Base-by-base conservation (phyloP, 805 yeast genomes). In the Yarrowia hollandica region DNA sequence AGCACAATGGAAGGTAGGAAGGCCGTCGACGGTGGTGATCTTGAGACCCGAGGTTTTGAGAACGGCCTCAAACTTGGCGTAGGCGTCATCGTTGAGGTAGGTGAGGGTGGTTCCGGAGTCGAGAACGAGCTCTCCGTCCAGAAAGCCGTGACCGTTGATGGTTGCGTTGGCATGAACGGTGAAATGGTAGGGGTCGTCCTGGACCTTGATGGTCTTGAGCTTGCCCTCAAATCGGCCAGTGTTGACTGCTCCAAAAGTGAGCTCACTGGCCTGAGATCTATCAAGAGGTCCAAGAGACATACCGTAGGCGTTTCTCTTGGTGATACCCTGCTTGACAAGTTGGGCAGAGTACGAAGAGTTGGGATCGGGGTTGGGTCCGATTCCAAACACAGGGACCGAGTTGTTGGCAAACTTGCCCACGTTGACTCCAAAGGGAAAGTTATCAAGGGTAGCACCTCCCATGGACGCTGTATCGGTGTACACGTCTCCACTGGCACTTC, bases 21-120 rank as follows among this genome's bases (percentile, higher is more conserved):
- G 15, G 15, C 39, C 39, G 3, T 11, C 5, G 15, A 5, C n/a
- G 5, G 39, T 5, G 15, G 23, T 6, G 15, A 35, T 2, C 15
- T 18, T 19, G 60, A 59, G 68, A 86, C 82, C 31, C 68, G 65
- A 60, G n/a, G 21, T 22, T 5, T 11, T 6, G 7, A 38, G 18
- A 7, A 18, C 5, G 12, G 18, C 42, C 11, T 14, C 2, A 14
- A 38, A 38, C 42, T 38, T 22, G 42, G 28, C 1, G 18, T 8
- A 38, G 18, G 42, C 42, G 28, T 38, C 42, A 4, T 3, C 10
- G 18, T 14, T 14, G 42, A 38, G 42, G 28, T 56, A 60, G 12
- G 42, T 22, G 14, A 38, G 28, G 14, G 42, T 14, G 12, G 42
- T 38, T 14, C 42, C 42, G 6, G 42, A 38, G 28, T 38, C 42